Evolutionary conservation across 805 yeast species (phyloP), one percentile per base, ranked within the genome.

Genomic region (Cyberlindnera mississippiensis): DNA sequence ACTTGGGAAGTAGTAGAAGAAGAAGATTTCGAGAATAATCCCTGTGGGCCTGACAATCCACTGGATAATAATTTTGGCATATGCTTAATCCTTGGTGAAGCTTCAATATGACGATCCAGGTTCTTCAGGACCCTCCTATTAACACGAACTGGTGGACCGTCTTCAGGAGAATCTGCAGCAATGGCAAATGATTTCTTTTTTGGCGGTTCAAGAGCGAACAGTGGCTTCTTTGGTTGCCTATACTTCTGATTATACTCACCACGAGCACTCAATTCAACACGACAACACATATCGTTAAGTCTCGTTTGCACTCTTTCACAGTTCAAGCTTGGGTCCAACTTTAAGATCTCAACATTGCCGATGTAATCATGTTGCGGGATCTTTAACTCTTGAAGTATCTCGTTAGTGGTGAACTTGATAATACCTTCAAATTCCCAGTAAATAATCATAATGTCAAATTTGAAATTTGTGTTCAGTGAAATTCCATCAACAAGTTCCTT

Each of bases 371-470:
- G 51, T 2, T 61, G 32, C 6, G 60, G 50, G 14, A 61, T 42
- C 15, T 50, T 50, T 31, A 66, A 57, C 24, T 57, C 57, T 37
- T 55, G 57, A 4, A 63, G 44, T n/a, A 66, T 62, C 35, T 62
- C 61, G 17, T 49, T 42, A 4, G 52, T 28, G 28, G 60, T 55
- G 19, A 60, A 42, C 29, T 58, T 57, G 19, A 62, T 63, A 2
- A 42, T 40, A 3, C 47, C 45, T 34, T 63, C 55, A n/a, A 69
- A 57, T 30, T 66, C 70, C 74, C 74, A 68, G 41, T 62, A 66
- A 2, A 67, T 44, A 3, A 69, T 47, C 18, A 67, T 16, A 11
- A 68, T 42, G 24, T 59, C 59, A 39, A 67, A 63, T 36, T 59
- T 57, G 28, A 51, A 58, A 35, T 62, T 63, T 5, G 67, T 57